Evolutionary conservation across 2,329 filamentous ascomycete genomes (phyloP), one percentile per base, ranked within the genome.

Genomic region (Pseudogymnoascus sp.): DNA sequence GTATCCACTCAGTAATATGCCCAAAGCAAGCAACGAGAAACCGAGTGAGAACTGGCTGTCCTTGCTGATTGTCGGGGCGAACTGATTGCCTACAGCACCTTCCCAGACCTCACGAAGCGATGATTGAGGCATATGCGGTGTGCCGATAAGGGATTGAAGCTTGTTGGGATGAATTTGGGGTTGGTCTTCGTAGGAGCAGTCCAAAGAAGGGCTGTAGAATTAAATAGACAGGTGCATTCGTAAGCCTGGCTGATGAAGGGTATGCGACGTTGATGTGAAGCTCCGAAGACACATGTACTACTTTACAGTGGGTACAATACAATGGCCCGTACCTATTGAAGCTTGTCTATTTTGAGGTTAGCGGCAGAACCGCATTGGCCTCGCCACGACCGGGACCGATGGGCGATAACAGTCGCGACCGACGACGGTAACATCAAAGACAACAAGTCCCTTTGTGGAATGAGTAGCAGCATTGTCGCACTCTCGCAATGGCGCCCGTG

Each of bases 71-170:
- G 85, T 74, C 65, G 93, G 92, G 70, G 87, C 78, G 79, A 94
- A 97, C 66, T 92, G 91, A 80, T 86, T 90, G 82, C 86, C 85
- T 77, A 90, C 85, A 79, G 92, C 90, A 82, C 91, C 90, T 83
- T 95, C 89, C 93, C 93, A 97, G 80, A 96, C 83, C 76, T 94
- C 86, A 78, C 88, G 86, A 77, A 96, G 81, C 81, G 90, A 91
- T 73, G 86, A 84, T 60, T 60, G 58, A 41, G 33, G 33, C 58
- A 60, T 61, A 65, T 58, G 61, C 37, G 26, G 33, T 23, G 33
- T 26, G 39, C 10, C 23, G 29, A 62, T 59, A n/a, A 38, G 19
- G 21, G 12, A 41, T 39, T 60, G 58, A 41, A 60, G 58, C 58
- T 60, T 39, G 33, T 39, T 60, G 49, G 29, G 29, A 6, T 33